Conservation (phyloP, 805 yeast species). For the Priceomyces medius region DNA sequence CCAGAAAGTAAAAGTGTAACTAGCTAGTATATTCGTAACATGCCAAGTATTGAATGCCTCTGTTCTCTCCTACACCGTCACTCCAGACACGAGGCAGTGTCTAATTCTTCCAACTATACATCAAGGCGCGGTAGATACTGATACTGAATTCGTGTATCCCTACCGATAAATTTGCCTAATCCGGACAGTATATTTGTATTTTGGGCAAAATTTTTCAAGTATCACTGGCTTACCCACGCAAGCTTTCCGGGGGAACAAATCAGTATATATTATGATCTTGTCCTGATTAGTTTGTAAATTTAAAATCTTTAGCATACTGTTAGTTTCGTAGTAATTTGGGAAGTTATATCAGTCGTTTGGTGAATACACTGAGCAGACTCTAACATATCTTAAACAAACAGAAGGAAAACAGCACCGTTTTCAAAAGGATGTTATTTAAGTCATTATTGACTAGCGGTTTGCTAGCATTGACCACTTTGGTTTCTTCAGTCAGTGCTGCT, state of each 20-base stretch:
- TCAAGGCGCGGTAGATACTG: slow-evolving; percentile 1
- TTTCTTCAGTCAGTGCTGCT: slow-evolving; percentile 13
- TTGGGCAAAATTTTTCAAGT: not conserved
- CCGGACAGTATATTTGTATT: not conserved
- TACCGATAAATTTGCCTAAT: slow-evolving; percentile 1
- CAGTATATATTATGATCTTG: slow-evolving; percentile 1
- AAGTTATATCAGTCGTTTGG: not conserved
- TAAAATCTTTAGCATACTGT: not conserved
- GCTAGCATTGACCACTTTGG: slow-evolving; percentile 15
- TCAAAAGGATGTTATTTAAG: slow-evolving; percentile 39
- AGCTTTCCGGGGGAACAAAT: not conserved
- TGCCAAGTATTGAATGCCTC: too few relatives aligned
- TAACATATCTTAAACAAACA: too few relatives aligned
- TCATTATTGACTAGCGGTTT: slow-evolving; percentile 27
- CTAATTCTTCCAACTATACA: too few relatives aligned
- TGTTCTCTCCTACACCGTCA: too few relatives aligned
- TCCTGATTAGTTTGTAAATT: not conserved
- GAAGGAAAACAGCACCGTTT: too few relatives aligned
- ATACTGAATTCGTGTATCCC: not conserved
- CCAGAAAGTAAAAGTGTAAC: too few relatives aligned
- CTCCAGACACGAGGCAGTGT: too few relatives aligned
- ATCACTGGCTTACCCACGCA: not conserved
- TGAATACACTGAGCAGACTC: not conserved
- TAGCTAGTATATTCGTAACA: too few relatives aligned
- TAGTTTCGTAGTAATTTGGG: slow-evolving; percentile 1